Percentiles rank a stretch among this genome's conserved stretches.
These are phyloP conservation scores for Fagopyrum tataricum DNA, from an alignment of 148 eudicot species.

Conservation along the genomic window DNA sequence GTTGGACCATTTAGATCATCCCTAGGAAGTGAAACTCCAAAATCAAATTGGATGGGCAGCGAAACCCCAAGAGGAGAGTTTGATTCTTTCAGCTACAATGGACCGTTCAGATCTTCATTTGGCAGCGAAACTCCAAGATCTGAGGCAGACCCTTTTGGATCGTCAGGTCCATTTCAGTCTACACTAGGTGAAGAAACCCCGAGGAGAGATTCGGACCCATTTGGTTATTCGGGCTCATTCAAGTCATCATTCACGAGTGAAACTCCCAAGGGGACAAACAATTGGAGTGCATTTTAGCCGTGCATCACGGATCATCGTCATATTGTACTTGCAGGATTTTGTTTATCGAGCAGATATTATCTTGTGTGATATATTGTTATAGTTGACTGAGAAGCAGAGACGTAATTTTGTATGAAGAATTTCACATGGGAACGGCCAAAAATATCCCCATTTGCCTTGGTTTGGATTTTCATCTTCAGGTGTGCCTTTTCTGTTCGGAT, in stretches of 20 bases:
- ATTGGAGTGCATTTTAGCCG: constrained; percentile 18
- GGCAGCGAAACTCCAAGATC: constrained; percentile 47
- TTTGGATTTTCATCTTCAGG: not conserved
- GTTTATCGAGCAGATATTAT: not conserved
- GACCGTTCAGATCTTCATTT: constrained; percentile 28
- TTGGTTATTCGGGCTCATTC: constrained; percentile 29
- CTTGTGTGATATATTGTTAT: not conserved
- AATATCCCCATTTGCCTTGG: not conserved
- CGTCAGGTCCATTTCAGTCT: constrained; percentile 25
- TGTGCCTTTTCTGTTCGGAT: not conserved
- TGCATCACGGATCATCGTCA: not conserved
- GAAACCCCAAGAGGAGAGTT: constrained; percentile 36
- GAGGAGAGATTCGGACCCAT: constrained; percentile 31
- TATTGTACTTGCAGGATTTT: not conserved
- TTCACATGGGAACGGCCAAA: not conserved
- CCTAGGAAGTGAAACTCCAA: constrained; percentile 19
- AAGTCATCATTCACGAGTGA: constrained; percentile 26
- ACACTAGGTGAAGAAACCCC: constrained; percentile 32
- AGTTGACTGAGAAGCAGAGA: not conserved
- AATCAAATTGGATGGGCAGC: constrained; percentile 24
- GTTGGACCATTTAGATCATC: constrained; percentile 3
- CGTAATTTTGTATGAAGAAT: not conserved
- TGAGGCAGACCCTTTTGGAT: constrained; percentile 23
- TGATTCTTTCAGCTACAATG: constrained; percentile 25
- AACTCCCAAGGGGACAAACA: constrained; percentile 23